phyloP scores from a whole-genome alignment of 2,329 filamentous ascomycete genomes.

The Microsporum audouinii region DNA sequence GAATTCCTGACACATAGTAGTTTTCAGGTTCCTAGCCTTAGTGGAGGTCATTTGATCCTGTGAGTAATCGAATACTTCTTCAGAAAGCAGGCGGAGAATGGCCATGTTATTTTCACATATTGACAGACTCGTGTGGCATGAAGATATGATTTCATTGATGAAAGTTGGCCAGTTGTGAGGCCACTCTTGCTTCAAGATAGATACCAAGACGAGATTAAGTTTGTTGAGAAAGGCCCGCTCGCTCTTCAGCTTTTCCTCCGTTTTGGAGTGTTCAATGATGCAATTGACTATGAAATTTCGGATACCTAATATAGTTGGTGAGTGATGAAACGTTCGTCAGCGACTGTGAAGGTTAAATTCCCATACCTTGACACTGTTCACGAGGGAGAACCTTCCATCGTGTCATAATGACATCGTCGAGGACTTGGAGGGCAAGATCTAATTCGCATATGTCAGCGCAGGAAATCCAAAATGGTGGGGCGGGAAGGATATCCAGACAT shows the following conservation, averaged over 20 bases:
- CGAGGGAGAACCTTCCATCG: constrained; percentile 96
- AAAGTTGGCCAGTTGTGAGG: constrained; percentile 99
- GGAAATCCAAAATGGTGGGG: constrained; percentile 10
- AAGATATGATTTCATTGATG: constrained; percentile 98
- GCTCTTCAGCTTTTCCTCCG: constrained; percentile 73
- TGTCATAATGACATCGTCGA: constrained; percentile 97
- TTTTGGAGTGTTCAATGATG: constrained; percentile 85
- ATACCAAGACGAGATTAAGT: constrained; percentile 92
- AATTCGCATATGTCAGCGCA: constrained; percentile 14
- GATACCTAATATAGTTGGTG: constrained; percentile 52
- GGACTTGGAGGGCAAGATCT: constrained; percentile 90
- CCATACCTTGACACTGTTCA: constrained; percentile 79
- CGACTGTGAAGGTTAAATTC: constrained; percentile 14
- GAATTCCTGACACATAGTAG: constrained; percentile 97
- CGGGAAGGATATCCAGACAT: constrained; percentile 50
- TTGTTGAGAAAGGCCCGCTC: constrained; percentile 93
- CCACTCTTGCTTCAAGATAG: constrained; percentile 98
- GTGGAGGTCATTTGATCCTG: constrained; percentile 98
- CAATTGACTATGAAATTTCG: constrained; percentile 98
- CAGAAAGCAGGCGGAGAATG: constrained; percentile 84
- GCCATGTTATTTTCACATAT: constrained; percentile 99
- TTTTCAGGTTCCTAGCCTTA: constrained; percentile 93
- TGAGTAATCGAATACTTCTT: constrained; percentile 98
- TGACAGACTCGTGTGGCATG: constrained; percentile 86
- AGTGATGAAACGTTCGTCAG: neutral